These are phyloP conservation scores for Podaxis sp. DNA, from an alignment of 768 basidiomycete genomes.

Conservation along the genomic window DNA sequence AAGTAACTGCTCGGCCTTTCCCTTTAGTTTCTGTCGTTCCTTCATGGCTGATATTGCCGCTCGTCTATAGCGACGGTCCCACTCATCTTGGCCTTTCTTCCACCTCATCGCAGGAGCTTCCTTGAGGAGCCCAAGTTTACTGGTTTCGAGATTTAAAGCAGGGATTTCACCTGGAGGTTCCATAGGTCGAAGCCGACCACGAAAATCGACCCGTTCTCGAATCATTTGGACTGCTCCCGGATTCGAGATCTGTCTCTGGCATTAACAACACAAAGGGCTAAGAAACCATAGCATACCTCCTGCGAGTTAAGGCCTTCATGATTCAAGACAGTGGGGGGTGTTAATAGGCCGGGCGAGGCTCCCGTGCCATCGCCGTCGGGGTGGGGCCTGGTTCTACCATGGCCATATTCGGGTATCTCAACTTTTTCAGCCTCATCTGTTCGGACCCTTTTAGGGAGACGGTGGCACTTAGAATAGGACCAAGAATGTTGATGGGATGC, in stretches of 20 bases:
- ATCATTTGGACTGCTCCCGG: conserved; percentile 47
- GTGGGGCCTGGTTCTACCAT: neutral
- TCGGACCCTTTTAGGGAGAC: neutral
- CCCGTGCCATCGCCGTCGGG: neutral
- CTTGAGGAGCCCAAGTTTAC: conserved; percentile 70
- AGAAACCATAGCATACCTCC: neutral
- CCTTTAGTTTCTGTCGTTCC: conserved; percentile 42
- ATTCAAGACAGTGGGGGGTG: neutral
- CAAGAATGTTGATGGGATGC: neutral
- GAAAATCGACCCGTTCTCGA: conserved; percentile 69
- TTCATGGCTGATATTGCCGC: conserved; percentile 42
- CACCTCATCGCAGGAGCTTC: conserved; percentile 72
- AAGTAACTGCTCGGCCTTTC: conserved; percentile 44
- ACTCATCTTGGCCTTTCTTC: conserved; percentile 55
- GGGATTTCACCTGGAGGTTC: conserved; percentile 56
- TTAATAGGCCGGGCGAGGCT: neutral
- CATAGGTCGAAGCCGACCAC: conserved; percentile 60
- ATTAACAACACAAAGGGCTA: neutral
- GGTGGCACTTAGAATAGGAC: neutral
- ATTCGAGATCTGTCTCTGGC: conserved; percentile 17
- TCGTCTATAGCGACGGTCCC: conserved; percentile 55
- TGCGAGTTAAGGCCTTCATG: neutral
- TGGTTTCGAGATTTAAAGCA: conserved; percentile 50
- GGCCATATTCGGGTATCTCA: neutral
- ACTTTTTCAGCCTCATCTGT: neutral